phyloP scores from a whole-genome alignment of 257 asterid species.

The Petrea volubilis region DNA sequence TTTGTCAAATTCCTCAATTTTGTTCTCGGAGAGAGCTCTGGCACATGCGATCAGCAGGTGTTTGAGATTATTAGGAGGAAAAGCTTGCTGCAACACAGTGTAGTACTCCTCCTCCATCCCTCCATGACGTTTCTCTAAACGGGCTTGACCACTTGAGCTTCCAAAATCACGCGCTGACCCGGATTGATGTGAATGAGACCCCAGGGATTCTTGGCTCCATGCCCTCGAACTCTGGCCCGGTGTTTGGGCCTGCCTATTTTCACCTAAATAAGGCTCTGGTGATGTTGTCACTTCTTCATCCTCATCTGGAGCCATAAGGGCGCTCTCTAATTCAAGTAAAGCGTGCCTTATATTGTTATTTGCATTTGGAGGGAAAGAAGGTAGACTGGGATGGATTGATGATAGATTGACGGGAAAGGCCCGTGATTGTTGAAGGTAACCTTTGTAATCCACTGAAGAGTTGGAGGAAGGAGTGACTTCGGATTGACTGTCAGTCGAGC shows the following conservation, averaged over 20 bases:
- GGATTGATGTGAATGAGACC: slow-evolving; percentile 28
- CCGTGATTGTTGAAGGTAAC: slow-evolving; percentile 41
- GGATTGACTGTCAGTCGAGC: slow-evolving; percentile 56
- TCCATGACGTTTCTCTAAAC: slow-evolving; percentile 33
- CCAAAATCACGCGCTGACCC: slow-evolving; percentile 38
- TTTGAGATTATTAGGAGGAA: slow-evolving; percentile 62
- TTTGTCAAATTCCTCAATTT: slow-evolving; percentile 44
- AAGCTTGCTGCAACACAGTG: slow-evolving; percentile 25
- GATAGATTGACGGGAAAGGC: slow-evolving; percentile 37
- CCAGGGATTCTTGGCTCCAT: slow-evolving; percentile 49
- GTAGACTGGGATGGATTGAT: slow-evolving; percentile 28
- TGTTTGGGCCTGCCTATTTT: slow-evolving; percentile 37
- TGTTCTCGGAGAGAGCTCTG: slow-evolving; percentile 63
- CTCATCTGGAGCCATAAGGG: slow-evolving; percentile 72
- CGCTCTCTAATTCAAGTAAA: slow-evolving; percentile 64
- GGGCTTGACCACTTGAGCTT: slow-evolving; percentile 32
- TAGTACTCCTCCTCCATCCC: slow-evolving; percentile 41
- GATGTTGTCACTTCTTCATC: slow-evolving; percentile 41
- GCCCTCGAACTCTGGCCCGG: slow-evolving; percentile 48
- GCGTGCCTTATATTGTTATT: slow-evolving; percentile 44
- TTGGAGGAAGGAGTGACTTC: slow-evolving; percentile 52
- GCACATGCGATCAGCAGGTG: slow-evolving; percentile 74
- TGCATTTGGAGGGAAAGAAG: slow-evolving; percentile 33
- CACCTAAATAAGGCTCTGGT: slow-evolving; percentile 41
- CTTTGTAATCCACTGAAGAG: slow-evolving; percentile 52